Conservation (phyloP, 2,329 filamentous ascomycete species). For the Fusarium camptoceras region DNA sequence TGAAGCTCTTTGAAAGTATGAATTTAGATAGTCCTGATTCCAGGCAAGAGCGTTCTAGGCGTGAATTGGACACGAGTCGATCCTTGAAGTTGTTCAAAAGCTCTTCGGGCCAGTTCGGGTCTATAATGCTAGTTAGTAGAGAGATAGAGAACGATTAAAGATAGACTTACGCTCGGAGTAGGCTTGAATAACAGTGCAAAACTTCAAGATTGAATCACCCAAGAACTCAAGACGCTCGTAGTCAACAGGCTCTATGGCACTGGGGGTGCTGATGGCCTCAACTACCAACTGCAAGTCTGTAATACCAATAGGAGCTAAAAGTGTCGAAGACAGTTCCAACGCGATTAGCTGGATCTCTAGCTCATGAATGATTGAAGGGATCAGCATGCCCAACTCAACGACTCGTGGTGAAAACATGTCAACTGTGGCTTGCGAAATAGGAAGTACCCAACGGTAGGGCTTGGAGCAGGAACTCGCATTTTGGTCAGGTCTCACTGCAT, state of each 20-base stretch:
- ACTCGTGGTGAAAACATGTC: constrained; percentile 60
- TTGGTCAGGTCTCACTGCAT: constrained; percentile 47
- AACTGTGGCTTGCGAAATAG: constrained; percentile 60
- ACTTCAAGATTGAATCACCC: constrained; percentile 86
- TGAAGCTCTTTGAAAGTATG: constrained; percentile 77
- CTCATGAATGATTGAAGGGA: constrained; percentile 80
- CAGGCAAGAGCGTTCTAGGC: constrained; percentile 74
- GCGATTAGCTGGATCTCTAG: constrained; percentile 74
- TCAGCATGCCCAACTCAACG: constrained; percentile 67
- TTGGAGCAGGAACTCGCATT: constrained; percentile 52
- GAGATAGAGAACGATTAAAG: accelerated
- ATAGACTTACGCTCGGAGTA: constrained; percentile 60
- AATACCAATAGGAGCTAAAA: constrained; percentile 61
- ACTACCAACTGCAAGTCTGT: constrained; percentile 66
- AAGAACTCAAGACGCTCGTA: constrained; percentile 91
- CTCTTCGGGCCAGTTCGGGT: constrained; percentile 80
- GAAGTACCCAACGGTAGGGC: constrained; percentile 59
- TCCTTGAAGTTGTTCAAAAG: constrained; percentile 77
- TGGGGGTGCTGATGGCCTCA: constrained; percentile 76
- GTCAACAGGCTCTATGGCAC: constrained; percentile 69
- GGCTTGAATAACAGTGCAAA: constrained; percentile 75
- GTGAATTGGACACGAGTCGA: constrained; percentile 77
- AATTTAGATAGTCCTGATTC: constrained; percentile 75
- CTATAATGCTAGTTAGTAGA: constrained; percentile 49
- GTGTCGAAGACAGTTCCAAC: constrained; percentile 60